These are phyloP conservation scores for Candida pini DNA, from an alignment of 805 yeast species.

Conservation along the genomic window DNA sequence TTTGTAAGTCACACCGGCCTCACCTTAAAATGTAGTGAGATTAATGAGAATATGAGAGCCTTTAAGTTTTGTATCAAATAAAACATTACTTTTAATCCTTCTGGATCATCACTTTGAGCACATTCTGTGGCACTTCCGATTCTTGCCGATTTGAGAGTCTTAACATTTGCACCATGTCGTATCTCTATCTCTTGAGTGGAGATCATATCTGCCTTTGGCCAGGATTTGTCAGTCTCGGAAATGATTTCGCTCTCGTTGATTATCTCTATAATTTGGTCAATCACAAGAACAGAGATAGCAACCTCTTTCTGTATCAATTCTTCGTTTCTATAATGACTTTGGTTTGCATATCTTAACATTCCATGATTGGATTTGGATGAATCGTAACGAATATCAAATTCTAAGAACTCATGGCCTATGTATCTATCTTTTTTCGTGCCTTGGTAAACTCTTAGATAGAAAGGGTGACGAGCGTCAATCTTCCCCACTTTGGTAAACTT, in stretches of 20 bases:
- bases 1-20: slow-evolving; percentile 7
- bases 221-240: slow-evolving; percentile 32
- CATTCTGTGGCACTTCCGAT: slow-evolving; percentile 36
- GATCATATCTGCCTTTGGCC: slow-evolving; percentile 36
- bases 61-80: slow-evolving; percentile 38
- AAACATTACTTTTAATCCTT: slow-evolving; percentile 38
- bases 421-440: slow-evolving; percentile 23
- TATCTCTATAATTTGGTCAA: slow-evolving; percentile 30
- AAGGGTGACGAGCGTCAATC: no score
- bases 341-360: slow-evolving; percentile 35
- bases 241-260: slow-evolving; percentile 35
- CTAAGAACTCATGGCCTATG: slow-evolving; percentile 42
- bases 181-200: slow-evolving; percentile 39
- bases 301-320: slow-evolving; percentile 35
- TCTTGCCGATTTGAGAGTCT: slow-evolving; percentile 32
- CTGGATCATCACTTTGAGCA: slow-evolving; percentile 35
- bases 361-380: slow-evolving; percentile 6
- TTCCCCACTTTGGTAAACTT: no score
- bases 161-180: slow-evolving; percentile 29
- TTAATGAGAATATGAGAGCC: slow-evolving; percentile 37
- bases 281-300: slow-evolving; percentile 29
- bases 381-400: slow-evolving; percentile 16
- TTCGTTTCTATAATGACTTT: slow-evolving; percentile 40
- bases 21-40: slow-evolving; percentile 37
- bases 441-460: slow-evolving; percentile 36